Percentiles rank a stretch among this genome's conserved stretches.
These are phyloP conservation scores for Microbotryum intermedium DNA, from an alignment of 1,284 basidiomycete genomes.

Conservation along the genomic window DNA sequence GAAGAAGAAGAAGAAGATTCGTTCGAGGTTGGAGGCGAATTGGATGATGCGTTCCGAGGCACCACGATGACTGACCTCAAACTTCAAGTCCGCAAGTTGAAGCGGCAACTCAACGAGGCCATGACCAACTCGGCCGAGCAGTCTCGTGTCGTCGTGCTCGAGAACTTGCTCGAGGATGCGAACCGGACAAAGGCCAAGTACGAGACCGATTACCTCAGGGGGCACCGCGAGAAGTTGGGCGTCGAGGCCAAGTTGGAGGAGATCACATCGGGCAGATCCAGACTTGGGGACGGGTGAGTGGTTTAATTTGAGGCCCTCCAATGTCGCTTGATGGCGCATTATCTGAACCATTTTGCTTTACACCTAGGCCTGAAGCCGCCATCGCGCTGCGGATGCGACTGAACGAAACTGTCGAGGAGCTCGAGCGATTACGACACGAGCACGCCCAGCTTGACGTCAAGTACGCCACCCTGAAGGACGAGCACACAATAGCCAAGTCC, in stretches of 20 bases:
- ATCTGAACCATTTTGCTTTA: slow-evolving; percentile 1
- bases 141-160: slow-evolving; percentile 67
- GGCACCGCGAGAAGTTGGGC: slow-evolving; percentile 72
- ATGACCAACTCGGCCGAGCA: slow-evolving; percentile 65
- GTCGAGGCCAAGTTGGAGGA: slow-evolving; percentile 76
- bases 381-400: slow-evolving; percentile 77
- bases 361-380: slow-evolving; percentile 64
- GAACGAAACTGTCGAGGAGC: slow-evolving; percentile 75
- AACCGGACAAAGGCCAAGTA: slow-evolving; percentile 82
- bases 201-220: slow-evolving; percentile 75
- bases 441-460: slow-evolving; percentile 64
- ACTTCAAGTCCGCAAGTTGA: slow-evolving; percentile 69
- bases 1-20: slow-evolving; percentile 27
- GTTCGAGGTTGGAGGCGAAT: slow-evolving; percentile 57
- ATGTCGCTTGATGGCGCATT: background rate
- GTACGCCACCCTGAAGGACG: slow-evolving; percentile 56
- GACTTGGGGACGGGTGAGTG: slow-evolving; percentile 68
- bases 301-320: no score
- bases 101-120: slow-evolving; percentile 67
- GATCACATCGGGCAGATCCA: slow-evolving; percentile 68
- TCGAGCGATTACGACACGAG: slow-evolving; percentile 61
- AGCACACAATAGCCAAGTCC: slow-evolving; percentile 74
- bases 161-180: slow-evolving; percentile 83
- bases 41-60: slow-evolving; percentile 73
- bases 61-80: slow-evolving; percentile 87